A percentile compares a stretch with the other conserved stretches of the same genome.
Evolutionary conservation across 257 asterid genomes (phyloP).

Genomic region (Vinca minor): DNA sequence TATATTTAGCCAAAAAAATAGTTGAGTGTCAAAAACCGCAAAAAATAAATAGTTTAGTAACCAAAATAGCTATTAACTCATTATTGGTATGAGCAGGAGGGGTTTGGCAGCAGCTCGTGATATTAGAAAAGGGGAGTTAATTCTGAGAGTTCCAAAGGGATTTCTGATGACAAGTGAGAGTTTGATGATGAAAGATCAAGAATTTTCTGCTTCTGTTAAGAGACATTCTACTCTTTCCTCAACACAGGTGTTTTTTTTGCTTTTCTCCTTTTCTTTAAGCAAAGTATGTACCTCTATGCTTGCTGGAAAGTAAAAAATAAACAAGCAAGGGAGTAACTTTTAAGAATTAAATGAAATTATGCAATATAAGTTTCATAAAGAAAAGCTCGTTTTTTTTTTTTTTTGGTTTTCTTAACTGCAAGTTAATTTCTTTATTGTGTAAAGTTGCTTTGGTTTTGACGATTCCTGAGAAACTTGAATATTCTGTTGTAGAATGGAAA

Average conservation of each 20-base stretch:
- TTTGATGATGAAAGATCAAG: slow-evolving; percentile 34
- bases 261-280: not conserved
- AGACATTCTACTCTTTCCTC: slow-evolving; percentile 45
- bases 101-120: slow-evolving; percentile 78
- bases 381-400: not conserved
- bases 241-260: slow-evolving; percentile 44
- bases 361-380: not conserved
- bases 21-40: too few relatives aligned
- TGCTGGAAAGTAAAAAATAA: not conserved
- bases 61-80: too few relatives aligned
- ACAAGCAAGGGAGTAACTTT: not conserved
- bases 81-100: slow-evolving; percentile 46
- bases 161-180: slow-evolving; percentile 59
- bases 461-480: not conserved
- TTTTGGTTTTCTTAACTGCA: not conserved
- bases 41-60: too few relatives aligned
- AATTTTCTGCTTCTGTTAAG: slow-evolving; percentile 34
- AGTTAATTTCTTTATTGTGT: not conserved
- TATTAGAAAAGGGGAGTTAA: slow-evolving; percentile 62
- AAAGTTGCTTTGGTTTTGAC: not conserved
- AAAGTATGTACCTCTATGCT: not conserved
- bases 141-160: slow-evolving; percentile 66
- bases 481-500: not conserved
- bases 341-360: not conserved
- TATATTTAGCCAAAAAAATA: too few relatives aligned